phyloP scores from a whole-genome alignment of 305 asterid genomes.

The Fraxinus floribunda region DNA sequence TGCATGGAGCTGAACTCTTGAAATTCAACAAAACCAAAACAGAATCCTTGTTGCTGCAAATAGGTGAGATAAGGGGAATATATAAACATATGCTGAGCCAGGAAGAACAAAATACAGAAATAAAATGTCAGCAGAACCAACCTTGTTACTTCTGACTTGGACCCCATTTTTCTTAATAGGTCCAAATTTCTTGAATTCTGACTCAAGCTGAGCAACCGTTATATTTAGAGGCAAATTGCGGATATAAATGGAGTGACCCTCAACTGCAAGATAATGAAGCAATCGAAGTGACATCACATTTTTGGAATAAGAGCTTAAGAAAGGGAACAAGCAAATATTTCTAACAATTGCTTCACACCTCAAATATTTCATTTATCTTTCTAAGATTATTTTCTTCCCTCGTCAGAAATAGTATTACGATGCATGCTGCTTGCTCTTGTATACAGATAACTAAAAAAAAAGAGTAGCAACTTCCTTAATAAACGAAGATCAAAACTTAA shows the following conservation, averaged over 20 bases:
- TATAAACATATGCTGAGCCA: constrained; percentile 16
- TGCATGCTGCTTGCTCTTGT: constrained; percentile 15
- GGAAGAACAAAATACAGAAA: constrained; percentile 8
- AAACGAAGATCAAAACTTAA: background rate
- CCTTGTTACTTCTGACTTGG: constrained; percentile 88
- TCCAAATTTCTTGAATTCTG: constrained; percentile 72
- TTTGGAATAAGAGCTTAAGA: constrained; percentile 2
- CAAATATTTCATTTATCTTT: background rate
- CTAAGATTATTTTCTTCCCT: background rate
- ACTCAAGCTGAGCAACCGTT: constrained; percentile 70
- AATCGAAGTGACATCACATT: constrained; percentile 18
- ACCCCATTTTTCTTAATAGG: constrained; percentile 69
- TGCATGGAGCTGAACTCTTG: constrained; percentile 71
- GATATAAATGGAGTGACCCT: constrained; percentile 76
- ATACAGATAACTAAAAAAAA: background rate
- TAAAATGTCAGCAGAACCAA: constrained; percentile 24
- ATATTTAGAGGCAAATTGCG: constrained; percentile 72
- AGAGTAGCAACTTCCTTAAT: background rate
- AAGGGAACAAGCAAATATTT: constrained; percentile 9
- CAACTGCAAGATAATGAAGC: constrained; percentile 41
- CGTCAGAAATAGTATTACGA: background rate
- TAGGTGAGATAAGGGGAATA: constrained; percentile 18
- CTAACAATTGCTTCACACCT: constrained; percentile 19
- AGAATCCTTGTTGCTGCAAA: constrained; percentile 68
- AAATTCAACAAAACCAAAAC: constrained; percentile 91